A percentile compares a stretch with the other conserved stretches of the same genome.
Evolutionary conservation across 441 rosid species (phyloP).

Genomic region (Gossypium aridum): DNA sequence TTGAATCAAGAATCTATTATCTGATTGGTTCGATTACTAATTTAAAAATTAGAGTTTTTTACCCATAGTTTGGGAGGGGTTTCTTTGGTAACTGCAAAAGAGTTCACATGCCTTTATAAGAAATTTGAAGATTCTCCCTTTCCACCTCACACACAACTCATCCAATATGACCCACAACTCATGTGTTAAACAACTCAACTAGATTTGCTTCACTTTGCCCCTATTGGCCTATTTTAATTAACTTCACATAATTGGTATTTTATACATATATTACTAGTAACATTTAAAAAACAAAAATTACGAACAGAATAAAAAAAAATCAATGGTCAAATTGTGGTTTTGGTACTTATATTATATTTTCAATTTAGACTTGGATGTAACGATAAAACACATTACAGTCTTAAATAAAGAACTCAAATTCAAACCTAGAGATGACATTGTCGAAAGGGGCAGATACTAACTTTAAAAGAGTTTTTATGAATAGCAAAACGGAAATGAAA

Average conservation of each 20-base stretch:
- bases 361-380: too few relatives aligned
- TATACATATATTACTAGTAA: neutral
- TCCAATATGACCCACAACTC: conserved; percentile 46
- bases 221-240: neutral
- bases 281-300: too few relatives aligned
- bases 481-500: too few relatives aligned
- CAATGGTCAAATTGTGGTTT: neutral
- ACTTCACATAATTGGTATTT: neutral
- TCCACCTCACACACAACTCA: conserved; percentile 43
- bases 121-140: conserved; percentile 46
- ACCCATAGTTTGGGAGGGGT: conserved; percentile 1
- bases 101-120: conserved; percentile 49
- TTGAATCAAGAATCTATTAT: too few relatives aligned
- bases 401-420: too few relatives aligned
- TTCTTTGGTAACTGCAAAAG: conserved; percentile 34
- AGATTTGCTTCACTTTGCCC: conserved; percentile 30
- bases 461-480: too few relatives aligned
- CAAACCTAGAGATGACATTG: too few relatives aligned
- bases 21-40: too few relatives aligned
- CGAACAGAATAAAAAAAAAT: neutral
- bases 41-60: too few relatives aligned
- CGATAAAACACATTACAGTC: too few relatives aligned
- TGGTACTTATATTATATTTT: neutral
- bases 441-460: too few relatives aligned
- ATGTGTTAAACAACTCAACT: conserved; percentile 64